Base-by-base conservation (phyloP, 1,139 yeast species). In the Suhomyces terraborum region DNA sequence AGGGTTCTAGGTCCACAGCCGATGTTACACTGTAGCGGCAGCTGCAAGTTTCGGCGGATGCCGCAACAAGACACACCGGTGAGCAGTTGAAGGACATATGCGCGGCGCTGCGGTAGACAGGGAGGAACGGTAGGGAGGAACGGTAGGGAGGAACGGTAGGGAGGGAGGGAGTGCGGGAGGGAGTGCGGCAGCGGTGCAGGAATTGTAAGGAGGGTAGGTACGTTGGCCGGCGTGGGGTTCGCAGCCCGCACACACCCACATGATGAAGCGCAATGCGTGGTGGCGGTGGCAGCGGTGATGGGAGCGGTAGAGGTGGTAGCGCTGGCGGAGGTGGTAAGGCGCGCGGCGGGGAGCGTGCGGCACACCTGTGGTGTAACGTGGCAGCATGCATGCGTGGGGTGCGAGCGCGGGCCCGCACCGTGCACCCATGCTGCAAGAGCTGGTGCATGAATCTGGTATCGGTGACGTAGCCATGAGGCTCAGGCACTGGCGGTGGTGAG, bases 311-410 rank as follows among this genome's bases (percentile, higher is more conserved):
- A n/a, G n/a, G n/a, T n/a, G n/a, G n/a, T n/a, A n/a, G n/a, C n/a
- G n/a, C n/a, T n/a, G n/a, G n/a, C n/a, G n/a, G n/a, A n/a, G n/a
- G n/a, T 13, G 32, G 16, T 30, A 20, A 14, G 18, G 25, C 21
- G 22, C 13, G 22, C 32, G 32, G 25, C 32, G 32, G 32, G 22
- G 23, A n/a, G 32, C 24, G 16, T 20, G 32, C 23, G 32, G 32
- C 24, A 19, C 24, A 19, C 24, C 32, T 19, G 12, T 24, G 20
- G 23, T 18, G 32, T 12, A 19, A 30, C 20, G 24, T 30, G 32
- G 32, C 32, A 30, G 24, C 24, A 20, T 30, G 32, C 32, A 20
- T 30, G 24, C 17, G 14, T 7, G 12, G 17, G 16, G 20, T n/a
- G 24, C 21, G 32, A 30, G 24, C 32, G 23, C 24, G n/a, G 23